Evolutionary conservation across 805 yeast genomes (phyloP).

Genomic region (Candida glaebosa): DNA sequence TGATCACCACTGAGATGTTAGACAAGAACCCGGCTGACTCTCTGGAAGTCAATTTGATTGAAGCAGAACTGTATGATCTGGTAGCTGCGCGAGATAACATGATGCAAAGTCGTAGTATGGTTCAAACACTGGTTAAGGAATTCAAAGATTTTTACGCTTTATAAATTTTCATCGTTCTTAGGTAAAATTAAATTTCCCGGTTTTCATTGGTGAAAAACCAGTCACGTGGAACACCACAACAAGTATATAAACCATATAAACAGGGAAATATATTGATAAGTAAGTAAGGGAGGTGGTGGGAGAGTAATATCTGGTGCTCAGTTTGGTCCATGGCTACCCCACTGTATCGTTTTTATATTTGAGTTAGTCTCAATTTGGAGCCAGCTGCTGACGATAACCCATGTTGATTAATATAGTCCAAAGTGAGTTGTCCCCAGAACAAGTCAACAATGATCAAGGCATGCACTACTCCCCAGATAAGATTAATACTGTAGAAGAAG

Average conservation of each 20-base stretch:
- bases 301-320: no score
- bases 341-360: constrained; percentile 14
- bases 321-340: no score
- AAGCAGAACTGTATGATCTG: constrained; percentile 38
- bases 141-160: not conserved
- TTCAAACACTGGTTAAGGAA: no score
- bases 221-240: constrained; percentile 9
- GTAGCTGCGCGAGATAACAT: constrained; percentile 44
- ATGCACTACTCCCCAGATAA: constrained; percentile 72
- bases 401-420: constrained; percentile 51
- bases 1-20: constrained; percentile 71
- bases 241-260: no score
- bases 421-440: constrained; percentile 72
- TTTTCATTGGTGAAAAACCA: constrained; percentile 13
- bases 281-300: not conserved
- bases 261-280: not conserved
- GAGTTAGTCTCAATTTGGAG: constrained; percentile 14
- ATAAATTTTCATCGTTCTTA: not conserved
- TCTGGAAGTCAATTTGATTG: constrained; percentile 48
- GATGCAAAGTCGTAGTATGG: no score
- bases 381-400: constrained; percentile 24
- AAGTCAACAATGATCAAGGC: constrained; percentile 69
- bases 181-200: constrained; percentile 9
- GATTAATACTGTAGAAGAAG: constrained; percentile 91
- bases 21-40: constrained; percentile 70